Base-by-base conservation (phyloP, 495 filamentous ascomycete species). In the Niebla homalea region DNA sequence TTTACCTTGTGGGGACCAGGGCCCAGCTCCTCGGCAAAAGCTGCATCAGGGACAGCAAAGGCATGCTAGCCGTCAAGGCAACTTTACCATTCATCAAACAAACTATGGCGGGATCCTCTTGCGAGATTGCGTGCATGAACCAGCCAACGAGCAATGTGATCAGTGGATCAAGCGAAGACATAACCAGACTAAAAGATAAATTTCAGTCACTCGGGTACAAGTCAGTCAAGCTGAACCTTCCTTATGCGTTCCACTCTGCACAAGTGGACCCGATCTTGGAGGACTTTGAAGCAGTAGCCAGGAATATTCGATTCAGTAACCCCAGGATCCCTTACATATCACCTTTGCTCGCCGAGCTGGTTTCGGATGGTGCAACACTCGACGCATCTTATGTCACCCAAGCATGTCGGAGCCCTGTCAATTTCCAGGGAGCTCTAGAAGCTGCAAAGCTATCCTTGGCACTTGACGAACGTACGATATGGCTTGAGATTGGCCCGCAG, bases 191-290 rank as follows among this genome's bases (percentile, higher is more conserved):
- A 0, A 29, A 35, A 2, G 43, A 52, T 4, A 29, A 39, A 19
- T 47, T 67, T 3, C 21, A 52, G 19, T 32, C 44, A 0, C 26
- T 53, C 3, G 60, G 60, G 10, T 21, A 58, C 15, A 59, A 60
- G 44, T 53, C 38, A 6, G 54, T 49, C 16, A 36, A 49, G 29
- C 48, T 63, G 2, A 26, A 59, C 15, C 46, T 60, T 8, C 79
- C 79, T 19, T 86, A 76, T 51, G 84, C 82, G 5, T 88, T 84
- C 68, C 84, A 88, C 61, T 83, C 84, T 0, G 66, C 71, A 1
- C 84, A 87, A 55, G 72, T 85, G 14, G 79, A 87, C 29, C 69
- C 78, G 15, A 79, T 87, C 16, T 58, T 85, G 8, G 73, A 77
- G 5, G 69, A 73, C 0, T 81, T 85, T 36, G 74, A 81, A 57